These are phyloP conservation scores for Pharus latifolius DNA, from an alignment of 176 grass and related monocot species.

Conservation along the genomic window DNA sequence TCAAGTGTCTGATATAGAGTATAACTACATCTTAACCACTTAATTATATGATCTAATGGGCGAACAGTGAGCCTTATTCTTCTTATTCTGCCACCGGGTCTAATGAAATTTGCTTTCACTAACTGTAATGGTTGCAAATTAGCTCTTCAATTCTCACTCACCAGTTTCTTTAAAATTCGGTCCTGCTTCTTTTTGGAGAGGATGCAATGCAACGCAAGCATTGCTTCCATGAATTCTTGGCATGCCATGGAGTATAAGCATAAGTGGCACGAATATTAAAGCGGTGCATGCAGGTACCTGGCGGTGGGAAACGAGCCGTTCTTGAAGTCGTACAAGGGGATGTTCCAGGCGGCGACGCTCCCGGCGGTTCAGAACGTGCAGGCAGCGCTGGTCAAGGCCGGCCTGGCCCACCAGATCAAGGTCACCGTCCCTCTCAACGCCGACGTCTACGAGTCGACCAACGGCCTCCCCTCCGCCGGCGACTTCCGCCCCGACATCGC, in stretches of 20 bases:
- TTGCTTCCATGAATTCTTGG: not conserved
- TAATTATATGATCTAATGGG: too few species aligned
- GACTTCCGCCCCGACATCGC: slow-evolving; percentile 85
- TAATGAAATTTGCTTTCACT: too few species aligned
- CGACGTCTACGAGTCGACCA: slow-evolving; percentile 70
- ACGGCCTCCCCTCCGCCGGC: slow-evolving; percentile 43
- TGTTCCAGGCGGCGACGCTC: slow-evolving; percentile 52
- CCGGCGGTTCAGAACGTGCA: slow-evolving; percentile 76
- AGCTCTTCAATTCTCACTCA: too few species aligned
- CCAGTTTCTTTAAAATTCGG: too few species aligned
- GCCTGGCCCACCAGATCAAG: slow-evolving; percentile 44
- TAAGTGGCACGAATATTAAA: not conserved
- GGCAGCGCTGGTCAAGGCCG: slow-evolving; percentile 91
- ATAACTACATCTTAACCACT: too few species aligned
- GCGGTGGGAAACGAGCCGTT: slow-evolving; percentile 95
- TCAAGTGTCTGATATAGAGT: too few species aligned
- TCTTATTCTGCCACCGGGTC: too few species aligned
- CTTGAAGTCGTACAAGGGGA: slow-evolving; percentile 80
- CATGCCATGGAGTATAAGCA: too few species aligned
- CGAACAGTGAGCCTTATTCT: too few species aligned
- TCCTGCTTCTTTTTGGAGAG: too few species aligned
- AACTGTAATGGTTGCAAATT: too few species aligned
- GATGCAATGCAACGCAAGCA: too few species aligned
- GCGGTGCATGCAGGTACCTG: slow-evolving; percentile 27
- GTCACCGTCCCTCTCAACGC: slow-evolving; percentile 87